Evolutionary conservation across 805 yeast species (phyloP).

Genomic region (Starmerella potacharoeniae): DNA sequence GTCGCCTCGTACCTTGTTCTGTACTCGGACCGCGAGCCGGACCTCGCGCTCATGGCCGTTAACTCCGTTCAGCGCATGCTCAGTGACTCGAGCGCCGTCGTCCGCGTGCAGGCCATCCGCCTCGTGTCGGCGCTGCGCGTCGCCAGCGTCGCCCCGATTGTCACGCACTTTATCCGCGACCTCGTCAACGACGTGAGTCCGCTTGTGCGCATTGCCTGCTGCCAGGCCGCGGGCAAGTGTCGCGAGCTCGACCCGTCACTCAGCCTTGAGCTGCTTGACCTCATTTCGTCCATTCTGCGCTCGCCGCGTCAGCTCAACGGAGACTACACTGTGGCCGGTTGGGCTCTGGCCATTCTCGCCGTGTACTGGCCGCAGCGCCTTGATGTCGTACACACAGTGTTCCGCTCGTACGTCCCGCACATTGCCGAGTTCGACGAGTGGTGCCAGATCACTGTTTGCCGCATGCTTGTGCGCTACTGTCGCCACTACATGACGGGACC

Average conservation of each 20-base stretch:
- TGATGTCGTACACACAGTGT: slow-evolving; percentile 61
- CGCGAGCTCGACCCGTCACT: slow-evolving; percentile 36
- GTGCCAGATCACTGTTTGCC: slow-evolving; percentile 50
- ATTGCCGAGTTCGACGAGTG: slow-evolving; percentile 53
- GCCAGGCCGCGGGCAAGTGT: slow-evolving; percentile 58
- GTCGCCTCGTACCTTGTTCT: slow-evolving; percentile 64
- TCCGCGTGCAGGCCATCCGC: slow-evolving; percentile 62
- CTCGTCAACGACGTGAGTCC: slow-evolving; percentile 62
- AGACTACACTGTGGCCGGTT: slow-evolving; percentile 54
- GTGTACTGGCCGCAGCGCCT: slow-evolving; percentile 46
- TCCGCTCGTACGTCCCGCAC: slow-evolving; percentile 44
- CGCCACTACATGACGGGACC: slow-evolving; percentile 52
- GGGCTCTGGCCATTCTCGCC: slow-evolving; percentile 50
- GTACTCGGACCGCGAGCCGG: slow-evolving; percentile 76
- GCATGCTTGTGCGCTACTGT: slow-evolving; percentile 55
- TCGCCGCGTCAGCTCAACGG: slow-evolving; percentile 35
- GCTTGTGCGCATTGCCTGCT: slow-evolving; percentile 66
- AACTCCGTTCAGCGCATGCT: slow-evolving; percentile 83
- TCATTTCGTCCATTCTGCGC: slow-evolving; percentile 44
- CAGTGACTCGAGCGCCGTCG: slow-evolving; percentile 48
- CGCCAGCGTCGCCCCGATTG: slow-evolving; percentile 68
- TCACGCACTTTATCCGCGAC: slow-evolving; percentile 60
- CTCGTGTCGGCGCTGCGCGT: slow-evolving; percentile 76
- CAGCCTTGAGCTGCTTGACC: slow-evolving; percentile 39
- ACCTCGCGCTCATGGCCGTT: slow-evolving; percentile 76